Percentiles rank a stretch among this genome's conserved stretches.
Conservation (phyloP, 805 yeast species). For the Huiozyma sinensis region DNA sequence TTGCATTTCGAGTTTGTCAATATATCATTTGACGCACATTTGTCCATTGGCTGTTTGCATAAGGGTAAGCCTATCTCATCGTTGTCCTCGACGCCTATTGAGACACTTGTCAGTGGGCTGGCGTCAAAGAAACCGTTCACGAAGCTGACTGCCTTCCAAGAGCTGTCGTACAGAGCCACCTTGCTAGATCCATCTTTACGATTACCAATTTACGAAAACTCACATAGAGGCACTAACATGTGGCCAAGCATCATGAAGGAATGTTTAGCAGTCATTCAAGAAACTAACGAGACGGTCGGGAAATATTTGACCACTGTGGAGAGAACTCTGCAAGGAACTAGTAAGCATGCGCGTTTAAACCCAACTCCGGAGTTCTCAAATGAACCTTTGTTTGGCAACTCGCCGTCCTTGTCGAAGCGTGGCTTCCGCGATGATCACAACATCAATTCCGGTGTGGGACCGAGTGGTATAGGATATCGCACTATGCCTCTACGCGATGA, state of each 20-base stretch:
- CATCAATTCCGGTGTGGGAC: too few relatives aligned
- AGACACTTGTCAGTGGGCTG: slow-evolving; percentile 54
- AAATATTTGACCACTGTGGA: slow-evolving; percentile 15
- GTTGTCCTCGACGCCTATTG: slow-evolving; percentile 47
- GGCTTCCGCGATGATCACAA: too few relatives aligned
- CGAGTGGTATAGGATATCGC: slow-evolving; percentile 3
- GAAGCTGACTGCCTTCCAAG: slow-evolving; percentile 64
- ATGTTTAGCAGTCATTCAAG: slow-evolving; percentile 44
- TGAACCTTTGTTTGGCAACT: slow-evolving; percentile 28
- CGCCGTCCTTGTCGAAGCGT: slow-evolving; percentile 8
- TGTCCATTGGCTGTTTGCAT: slow-evolving; percentile 63
- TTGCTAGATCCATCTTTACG: slow-evolving; percentile 39
- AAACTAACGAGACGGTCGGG: slow-evolving; percentile 32
- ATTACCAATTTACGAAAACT: slow-evolving; percentile 41
- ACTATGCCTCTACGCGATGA: slow-evolving; percentile 18
- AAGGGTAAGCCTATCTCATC: slow-evolving; percentile 50
- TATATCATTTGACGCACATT: slow-evolving; percentile 50
- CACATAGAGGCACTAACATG: slow-evolving; percentile 33
- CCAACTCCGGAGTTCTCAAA: not conserved
- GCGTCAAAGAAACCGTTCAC: slow-evolving; percentile 40
- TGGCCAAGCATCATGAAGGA: slow-evolving; percentile 57
- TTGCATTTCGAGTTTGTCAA: slow-evolving; percentile 45
- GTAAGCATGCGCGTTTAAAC: not conserved
- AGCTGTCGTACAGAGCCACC: slow-evolving; percentile 53
- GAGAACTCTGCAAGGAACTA: slow-evolving; percentile 6